Evolutionary conservation across 2,329 filamentous ascomycete genomes (phyloP).

Genomic region (Exophiala sp.): DNA sequence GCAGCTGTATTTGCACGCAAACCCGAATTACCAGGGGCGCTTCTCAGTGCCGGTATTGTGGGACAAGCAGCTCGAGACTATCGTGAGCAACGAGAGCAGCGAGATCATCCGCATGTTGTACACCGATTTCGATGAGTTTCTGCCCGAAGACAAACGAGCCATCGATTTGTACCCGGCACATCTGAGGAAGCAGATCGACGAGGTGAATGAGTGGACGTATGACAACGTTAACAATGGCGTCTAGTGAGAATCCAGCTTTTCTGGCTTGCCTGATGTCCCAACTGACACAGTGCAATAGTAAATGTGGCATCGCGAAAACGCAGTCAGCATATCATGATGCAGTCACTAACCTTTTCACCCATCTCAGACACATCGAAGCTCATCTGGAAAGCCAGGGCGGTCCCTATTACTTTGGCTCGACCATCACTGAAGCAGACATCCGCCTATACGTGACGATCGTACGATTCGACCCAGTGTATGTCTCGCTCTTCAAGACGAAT

Average conservation of each 20-base stretch:
- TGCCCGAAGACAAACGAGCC: conserved; percentile 57
- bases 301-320: conserved; percentile 70
- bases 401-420: conserved; percentile 69
- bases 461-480: conserved; percentile 68
- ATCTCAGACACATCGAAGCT: conserved; percentile 67
- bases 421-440: conserved; percentile 74
- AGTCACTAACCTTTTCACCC: conserved; percentile 64
- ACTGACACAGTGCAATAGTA: conserved; percentile 36
- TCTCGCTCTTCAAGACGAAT: conserved; percentile 76
- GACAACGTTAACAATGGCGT: conserved; percentile 53
- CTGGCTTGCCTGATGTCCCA: background rate
- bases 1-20: conserved; percentile 68
- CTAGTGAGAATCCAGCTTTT: conserved; percentile 11
- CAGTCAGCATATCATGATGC: conserved; percentile 72
- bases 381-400: conserved; percentile 52
- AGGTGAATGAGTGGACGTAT: conserved; percentile 72
- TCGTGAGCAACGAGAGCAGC: conserved; percentile 82
- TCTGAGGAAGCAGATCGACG: conserved; percentile 64
- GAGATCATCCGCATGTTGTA: conserved; percentile 84
- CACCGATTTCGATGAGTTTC: conserved; percentile 66
- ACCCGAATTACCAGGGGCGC: conserved; percentile 65
- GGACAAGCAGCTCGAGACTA: conserved; percentile 68
- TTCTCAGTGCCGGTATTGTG: conserved; percentile 81
- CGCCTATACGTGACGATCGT: conserved; percentile 65
- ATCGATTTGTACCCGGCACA: conserved; percentile 59